Evolutionary conservation across 768 basidiomycete genomes (phyloP), one percentile per base, ranked within the genome.

Genomic region (Mycena galericulata): DNA sequence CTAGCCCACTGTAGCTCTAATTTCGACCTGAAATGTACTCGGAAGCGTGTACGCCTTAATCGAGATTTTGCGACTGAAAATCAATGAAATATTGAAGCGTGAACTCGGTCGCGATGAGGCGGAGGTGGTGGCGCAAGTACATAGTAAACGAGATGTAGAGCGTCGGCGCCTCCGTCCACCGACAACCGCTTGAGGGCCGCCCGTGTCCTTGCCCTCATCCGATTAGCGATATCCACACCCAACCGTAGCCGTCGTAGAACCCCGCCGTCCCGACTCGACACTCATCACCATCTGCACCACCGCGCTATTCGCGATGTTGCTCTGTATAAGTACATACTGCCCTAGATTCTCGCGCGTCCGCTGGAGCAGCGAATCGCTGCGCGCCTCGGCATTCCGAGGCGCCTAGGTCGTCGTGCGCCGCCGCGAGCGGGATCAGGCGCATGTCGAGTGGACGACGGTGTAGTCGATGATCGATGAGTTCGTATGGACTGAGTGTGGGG

Each of bases 331-430:
- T 24, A 76, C 73, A 57, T 73, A 77, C 29, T 72, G 74, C 8
- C 75, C 79, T 18, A 77, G 78, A 71, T 80, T 73, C n/a, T 75
- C 69, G 45, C 74, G 69, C 26, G 77, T 79, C 47, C 79, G 75
- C 64, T 83, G 79, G 58, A 84, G 65, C 4, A 82, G 66, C 26
- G 77, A 77, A n/a, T 81, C 79, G 70, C 79, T 80, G n/a, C 81
- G 74, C 36, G 79, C 79, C 61, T 77, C 76, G 22, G 77, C 71
- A 47, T 78, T 79, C 24, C n/a, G n/a, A n/a, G n/a, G n/a, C n/a
- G 61, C 58, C 27, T 11, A 71, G 72, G 26, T 59, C 61, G 32
- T 70, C 51, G 29, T 73, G 75, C 27, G 76, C 74, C 15, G 74
- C 75, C 18, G 67, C 57, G 9, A 83, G 75, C 10, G 74, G 74